These are phyloP conservation scores for Penicillium psychrofluorescens DNA, from an alignment of 495 filamentous ascomycete species.

Conservation along the genomic window DNA sequence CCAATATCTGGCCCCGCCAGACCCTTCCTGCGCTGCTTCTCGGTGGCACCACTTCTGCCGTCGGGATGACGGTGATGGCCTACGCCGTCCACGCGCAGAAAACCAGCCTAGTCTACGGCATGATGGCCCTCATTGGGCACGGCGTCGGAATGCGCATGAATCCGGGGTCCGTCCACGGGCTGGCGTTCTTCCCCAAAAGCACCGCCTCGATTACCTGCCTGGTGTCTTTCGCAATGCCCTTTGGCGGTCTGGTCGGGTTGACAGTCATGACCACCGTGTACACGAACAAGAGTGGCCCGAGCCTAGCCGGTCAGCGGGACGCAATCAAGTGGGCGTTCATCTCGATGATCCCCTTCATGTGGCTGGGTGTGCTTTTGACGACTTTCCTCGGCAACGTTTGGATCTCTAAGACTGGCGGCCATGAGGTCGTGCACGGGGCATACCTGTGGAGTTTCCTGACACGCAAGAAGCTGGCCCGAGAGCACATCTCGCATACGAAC, in stretches of 20 bases:
- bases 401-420: constrained; percentile 29
- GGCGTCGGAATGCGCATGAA: constrained; percentile 48
- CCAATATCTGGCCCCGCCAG: constrained; percentile 48
- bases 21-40: constrained; percentile 45
- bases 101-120: constrained; percentile 42
- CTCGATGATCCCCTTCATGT: constrained; percentile 47
- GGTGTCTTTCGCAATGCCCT: constrained; percentile 41
- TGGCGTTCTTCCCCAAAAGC: constrained; percentile 44
- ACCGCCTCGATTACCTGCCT: constrained; percentile 46
- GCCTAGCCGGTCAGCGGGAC: constrained; percentile 15
- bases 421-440: constrained; percentile 7
- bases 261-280: constrained; percentile 57
- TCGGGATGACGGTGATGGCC: constrained; percentile 40
- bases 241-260: constrained; percentile 51
- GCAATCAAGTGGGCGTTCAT: constrained; percentile 53
- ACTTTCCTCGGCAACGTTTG: constrained; percentile 48
- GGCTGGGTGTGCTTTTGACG: constrained; percentile 33
- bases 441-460: constrained; percentile 10
- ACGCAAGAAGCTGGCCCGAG: not conserved
- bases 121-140: constrained; percentile 51
- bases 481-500: too few relatives aligned
- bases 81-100: constrained; percentile 36
- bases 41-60: constrained; percentile 39
- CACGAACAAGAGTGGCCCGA: constrained; percentile 39
- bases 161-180: constrained; percentile 42